phyloP scores from a whole-genome alignment of 163 green algal genomes.

The Chlamydomonas reinhardtii region DNA sequence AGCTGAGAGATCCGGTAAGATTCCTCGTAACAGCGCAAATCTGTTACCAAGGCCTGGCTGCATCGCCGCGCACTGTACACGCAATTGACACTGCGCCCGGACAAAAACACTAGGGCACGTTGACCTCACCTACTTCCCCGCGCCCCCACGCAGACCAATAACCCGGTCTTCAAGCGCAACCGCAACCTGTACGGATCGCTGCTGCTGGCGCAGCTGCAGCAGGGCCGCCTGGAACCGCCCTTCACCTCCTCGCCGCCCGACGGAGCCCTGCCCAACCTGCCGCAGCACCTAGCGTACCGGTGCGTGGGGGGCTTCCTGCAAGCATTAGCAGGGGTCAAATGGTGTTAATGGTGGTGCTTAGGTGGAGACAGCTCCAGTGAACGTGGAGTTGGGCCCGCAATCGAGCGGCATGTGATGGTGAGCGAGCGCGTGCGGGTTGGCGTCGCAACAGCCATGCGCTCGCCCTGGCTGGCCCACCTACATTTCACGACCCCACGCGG shows the following conservation, averaged over 20 bases:
- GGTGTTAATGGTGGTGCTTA: no score
- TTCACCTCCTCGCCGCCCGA: slow-evolving; percentile 59
- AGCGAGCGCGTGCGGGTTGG: no score
- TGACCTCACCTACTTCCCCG: neutral
- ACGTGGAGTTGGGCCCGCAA: no score
- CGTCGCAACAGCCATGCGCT: no score
- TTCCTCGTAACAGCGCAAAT: neutral
- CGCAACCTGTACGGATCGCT: slow-evolving; percentile 69
- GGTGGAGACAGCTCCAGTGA: no score
- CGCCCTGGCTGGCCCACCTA: no score
- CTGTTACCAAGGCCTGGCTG: neutral
- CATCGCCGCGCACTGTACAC: neutral
- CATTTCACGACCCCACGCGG: no score
- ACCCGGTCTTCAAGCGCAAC: slow-evolving; percentile 74
- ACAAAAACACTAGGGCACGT: no score
- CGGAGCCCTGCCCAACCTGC: slow-evolving; percentile 64
- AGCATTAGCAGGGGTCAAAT: no score
- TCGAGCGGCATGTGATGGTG: no score
- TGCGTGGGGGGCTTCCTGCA: neutral
- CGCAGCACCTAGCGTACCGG: slow-evolving; percentile 34
- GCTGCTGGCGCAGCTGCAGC: slow-evolving; percentile 68
- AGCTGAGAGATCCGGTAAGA: slow-evolving; percentile 40
- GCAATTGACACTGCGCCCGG: neutral
- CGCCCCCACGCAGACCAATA: slow-evolving; percentile 37
- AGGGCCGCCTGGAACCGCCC: slow-evolving; percentile 58